Evolutionary conservation across 495 filamentous ascomycete species (phyloP).

Genomic region (Aspergillus bridgeri): DNA sequence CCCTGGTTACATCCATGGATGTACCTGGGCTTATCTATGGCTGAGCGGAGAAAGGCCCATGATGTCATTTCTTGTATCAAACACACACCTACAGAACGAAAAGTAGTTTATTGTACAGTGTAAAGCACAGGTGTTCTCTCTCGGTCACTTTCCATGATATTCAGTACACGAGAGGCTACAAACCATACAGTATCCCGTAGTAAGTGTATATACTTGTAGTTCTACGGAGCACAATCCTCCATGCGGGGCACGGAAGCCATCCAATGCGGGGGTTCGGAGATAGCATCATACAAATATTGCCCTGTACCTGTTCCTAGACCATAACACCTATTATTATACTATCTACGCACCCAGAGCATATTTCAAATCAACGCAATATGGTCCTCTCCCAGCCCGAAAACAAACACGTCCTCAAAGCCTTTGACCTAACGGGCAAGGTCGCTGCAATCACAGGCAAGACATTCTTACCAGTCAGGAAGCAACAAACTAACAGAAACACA

Average conservation of each 20-base stretch:
- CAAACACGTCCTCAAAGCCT: slow-evolving; percentile 34
- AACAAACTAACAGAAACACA: neutral
- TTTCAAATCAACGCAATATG: slow-evolving; percentile 25
- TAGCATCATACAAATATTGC: neutral
- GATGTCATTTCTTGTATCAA: no score
- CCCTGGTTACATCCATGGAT: no score
- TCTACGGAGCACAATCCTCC: neutral
- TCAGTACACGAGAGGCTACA: no score
- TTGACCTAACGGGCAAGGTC: slow-evolving; percentile 37
- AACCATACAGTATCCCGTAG: no score
- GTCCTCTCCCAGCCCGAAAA: slow-evolving; percentile 37
- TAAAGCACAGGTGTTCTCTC: no score
- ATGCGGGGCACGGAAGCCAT: neutral
- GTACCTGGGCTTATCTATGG: no score
- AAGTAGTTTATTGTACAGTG: no score
- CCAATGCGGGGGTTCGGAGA: slow-evolving; percentile 1
- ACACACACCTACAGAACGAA: no score
- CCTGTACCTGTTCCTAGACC: neutral
- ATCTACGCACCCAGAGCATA: neutral
- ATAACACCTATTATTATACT: no score
- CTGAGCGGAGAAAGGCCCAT: no score
- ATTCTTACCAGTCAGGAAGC: neutral
- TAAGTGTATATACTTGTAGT: no score
- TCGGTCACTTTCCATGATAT: no score
- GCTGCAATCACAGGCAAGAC: slow-evolving; percentile 30